A percentile compares a stretch with the other conserved stretches of the same genome.
phyloP scores from a whole-genome alignment of 176 grass and related monocot genomes.

The Typha latifolia region DNA sequence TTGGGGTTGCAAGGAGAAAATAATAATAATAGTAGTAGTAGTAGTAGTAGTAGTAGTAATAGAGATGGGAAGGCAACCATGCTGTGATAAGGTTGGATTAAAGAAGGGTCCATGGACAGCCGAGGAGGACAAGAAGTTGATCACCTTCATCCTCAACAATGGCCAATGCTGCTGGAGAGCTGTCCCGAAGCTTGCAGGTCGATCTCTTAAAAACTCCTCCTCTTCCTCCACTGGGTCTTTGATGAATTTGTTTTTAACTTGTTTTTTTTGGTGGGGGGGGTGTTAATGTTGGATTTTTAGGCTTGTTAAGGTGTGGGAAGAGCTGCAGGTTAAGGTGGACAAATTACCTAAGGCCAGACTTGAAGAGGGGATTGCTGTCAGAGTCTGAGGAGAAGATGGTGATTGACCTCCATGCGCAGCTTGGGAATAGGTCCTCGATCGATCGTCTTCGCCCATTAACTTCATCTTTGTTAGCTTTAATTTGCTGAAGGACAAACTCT shows the following conservation, averaged over 20 bases:
- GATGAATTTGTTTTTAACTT: too few species aligned
- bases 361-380: constrained; percentile 61
- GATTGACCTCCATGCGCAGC: constrained; percentile 70
- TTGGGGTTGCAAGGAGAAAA: too few species aligned
- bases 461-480: too few species aligned
- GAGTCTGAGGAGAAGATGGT: constrained; percentile 56
- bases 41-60: too few species aligned
- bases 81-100: constrained; percentile 75
- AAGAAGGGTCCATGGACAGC: constrained; percentile 84
- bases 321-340: constrained; percentile 83
- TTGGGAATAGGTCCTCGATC: constrained; percentile 53
- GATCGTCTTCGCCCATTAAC: background rate
- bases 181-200: constrained; percentile 87
- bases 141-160: constrained; percentile 60
- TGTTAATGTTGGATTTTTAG: constrained; percentile 15
- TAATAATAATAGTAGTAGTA: too few species aligned
- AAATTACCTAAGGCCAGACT: constrained; percentile 78
- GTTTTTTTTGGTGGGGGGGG: too few species aligned
- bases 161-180: constrained; percentile 71
- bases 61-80: constrained; percentile 67
- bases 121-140: constrained; percentile 67
- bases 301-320: constrained; percentile 76
- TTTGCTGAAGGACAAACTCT: too few species aligned
- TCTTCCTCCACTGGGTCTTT: background rate
- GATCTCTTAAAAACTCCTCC: background rate